Percentiles rank a stretch among this genome's conserved stretches.
Evolutionary conservation across 306 rosid genomes (phyloP).

Genomic region (Cucurbita moschata): DNA sequence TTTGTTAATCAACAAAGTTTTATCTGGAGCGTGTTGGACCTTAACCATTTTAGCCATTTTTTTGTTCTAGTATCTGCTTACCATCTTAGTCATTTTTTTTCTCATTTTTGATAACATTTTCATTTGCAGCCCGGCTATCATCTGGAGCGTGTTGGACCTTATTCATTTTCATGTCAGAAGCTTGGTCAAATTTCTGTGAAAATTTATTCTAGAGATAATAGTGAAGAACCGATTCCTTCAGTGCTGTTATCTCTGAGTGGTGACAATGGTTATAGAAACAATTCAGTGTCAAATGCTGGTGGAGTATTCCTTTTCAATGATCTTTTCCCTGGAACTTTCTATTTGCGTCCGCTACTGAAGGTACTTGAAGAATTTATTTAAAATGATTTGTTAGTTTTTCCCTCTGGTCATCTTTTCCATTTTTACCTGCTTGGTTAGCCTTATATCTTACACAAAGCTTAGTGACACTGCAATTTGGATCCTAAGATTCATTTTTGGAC

Average conservation of each 20-base stretch:
- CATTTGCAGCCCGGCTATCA: constrained; percentile 73
- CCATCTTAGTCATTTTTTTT: constrained; percentile 16
- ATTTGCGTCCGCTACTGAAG: constrained; percentile 93
- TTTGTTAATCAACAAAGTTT: not conserved
- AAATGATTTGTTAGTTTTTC: not conserved
- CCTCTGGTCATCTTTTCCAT: not conserved
- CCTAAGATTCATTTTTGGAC: not conserved
- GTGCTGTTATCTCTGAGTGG: constrained; percentile 91
- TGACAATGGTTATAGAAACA: constrained; percentile 87
- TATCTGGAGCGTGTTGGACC: not conserved
- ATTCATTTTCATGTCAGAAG: constrained; percentile 89
- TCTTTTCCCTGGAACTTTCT: constrained; percentile 91
- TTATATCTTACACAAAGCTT: not conserved
- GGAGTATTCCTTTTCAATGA: constrained; percentile 60
- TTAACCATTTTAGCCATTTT: too few relatives aligned
- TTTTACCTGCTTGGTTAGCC: not conserved
- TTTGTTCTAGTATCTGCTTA: not conserved
- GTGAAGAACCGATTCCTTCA: constrained; percentile 63
- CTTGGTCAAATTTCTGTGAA: constrained; percentile 79
- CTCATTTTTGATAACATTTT: constrained; percentile 5
- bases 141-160: constrained; percentile 60
- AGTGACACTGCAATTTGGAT: not conserved
- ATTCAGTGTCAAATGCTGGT: constrained; percentile 69
- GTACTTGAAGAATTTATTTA: constrained; percentile 22
- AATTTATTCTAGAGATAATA: constrained; percentile 54